Evolutionary conservation across 2,329 filamentous ascomycete species (phyloP).

Genomic region (Aspergillus pseudoterreus): DNA sequence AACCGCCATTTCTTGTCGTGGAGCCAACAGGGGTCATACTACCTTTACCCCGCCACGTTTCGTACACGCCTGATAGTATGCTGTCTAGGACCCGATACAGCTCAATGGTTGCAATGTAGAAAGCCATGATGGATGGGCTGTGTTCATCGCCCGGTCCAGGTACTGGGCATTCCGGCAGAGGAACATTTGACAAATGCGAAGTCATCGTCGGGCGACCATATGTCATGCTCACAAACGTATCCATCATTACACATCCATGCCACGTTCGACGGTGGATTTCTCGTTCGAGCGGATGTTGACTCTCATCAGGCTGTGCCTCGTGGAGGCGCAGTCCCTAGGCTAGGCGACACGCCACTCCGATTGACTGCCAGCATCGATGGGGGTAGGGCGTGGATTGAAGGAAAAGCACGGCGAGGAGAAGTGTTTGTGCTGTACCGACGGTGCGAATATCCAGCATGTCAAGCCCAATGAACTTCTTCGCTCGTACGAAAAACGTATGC

Average conservation of each 20-base stretch:
- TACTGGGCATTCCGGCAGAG: constrained; percentile 16
- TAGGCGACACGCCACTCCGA: constrained; percentile 41
- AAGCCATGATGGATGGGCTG: constrained; percentile 18
- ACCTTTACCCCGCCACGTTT: constrained; percentile 23
- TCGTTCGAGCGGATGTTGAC: constrained; percentile 26
- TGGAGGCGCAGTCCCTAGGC: constrained; percentile 44
- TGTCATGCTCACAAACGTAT: constrained; percentile 41
- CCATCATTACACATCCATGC: constrained; percentile 40
- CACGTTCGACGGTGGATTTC: constrained; percentile 38
- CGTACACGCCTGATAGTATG: constrained; percentile 34
- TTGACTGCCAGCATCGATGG: constrained; percentile 42
- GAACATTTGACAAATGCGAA: constrained; percentile 23
- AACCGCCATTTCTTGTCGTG: constrained; percentile 12
- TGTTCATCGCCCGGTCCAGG: constrained; percentile 8
- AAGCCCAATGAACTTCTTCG: constrained; percentile 33
- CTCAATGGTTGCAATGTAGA: constrained; percentile 25
- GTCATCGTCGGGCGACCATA: constrained; percentile 34
- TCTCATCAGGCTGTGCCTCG: constrained; percentile 17
- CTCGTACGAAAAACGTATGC: constrained; percentile 33
- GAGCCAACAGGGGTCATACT: constrained; percentile 1
- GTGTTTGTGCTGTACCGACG: constrained; percentile 39
- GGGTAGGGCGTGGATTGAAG: constrained; percentile 42
- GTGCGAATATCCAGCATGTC: constrained; percentile 38
- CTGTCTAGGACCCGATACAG: constrained; percentile 29
- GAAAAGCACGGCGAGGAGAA: constrained; percentile 38